These are phyloP conservation scores for Atkinsonella texensis DNA, from an alignment of 2,329 filamentous ascomycete species.

Conservation along the genomic window DNA sequence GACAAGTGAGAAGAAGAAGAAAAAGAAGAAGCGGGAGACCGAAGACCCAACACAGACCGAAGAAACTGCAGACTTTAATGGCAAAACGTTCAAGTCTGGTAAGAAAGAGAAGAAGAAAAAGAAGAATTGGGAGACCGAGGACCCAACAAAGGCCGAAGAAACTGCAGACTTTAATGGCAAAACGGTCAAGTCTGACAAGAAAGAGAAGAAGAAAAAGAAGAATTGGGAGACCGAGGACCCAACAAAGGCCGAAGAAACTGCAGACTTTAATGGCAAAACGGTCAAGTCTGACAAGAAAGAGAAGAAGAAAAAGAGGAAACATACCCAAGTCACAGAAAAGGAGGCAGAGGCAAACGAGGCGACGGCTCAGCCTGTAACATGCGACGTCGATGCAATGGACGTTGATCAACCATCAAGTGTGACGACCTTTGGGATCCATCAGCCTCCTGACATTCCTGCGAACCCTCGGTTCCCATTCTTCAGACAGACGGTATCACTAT, in stretches of 20 bases:
- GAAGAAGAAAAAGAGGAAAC: slow-evolving; percentile 14
- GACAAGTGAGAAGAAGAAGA: slow-evolving; percentile 7
- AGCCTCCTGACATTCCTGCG: slow-evolving; percentile 26
- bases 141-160: slow-evolving; percentile 6
- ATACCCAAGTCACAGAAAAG: slow-evolving; percentile 13
- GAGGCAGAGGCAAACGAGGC: neutral
- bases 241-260: slow-evolving; percentile 6
- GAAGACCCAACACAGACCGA: slow-evolving; percentile 9
- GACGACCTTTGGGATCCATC: slow-evolving; percentile 21
- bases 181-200: slow-evolving; percentile 18
- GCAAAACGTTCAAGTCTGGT: slow-evolving; percentile 16
- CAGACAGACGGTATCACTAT: slow-evolving; percentile 68
- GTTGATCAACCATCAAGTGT: slow-evolving; percentile 21
- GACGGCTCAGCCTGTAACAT: neutral
- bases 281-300: slow-evolving; percentile 21
- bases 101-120: slow-evolving; percentile 16
- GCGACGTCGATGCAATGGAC: slow-evolving; percentile 25
- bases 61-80: slow-evolving; percentile 1
- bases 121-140: slow-evolving; percentile 18
- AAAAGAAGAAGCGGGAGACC: slow-evolving; percentile 18
- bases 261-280: slow-evolving; percentile 6
- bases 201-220: slow-evolving; percentile 16
- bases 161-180: slow-evolving; percentile 1
- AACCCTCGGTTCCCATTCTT: slow-evolving; percentile 56
- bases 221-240: slow-evolving; percentile 16